Evolutionary conservation across 192 early-diverging fungal genomes (phyloP).

Genomic region (Backusella liffmaniae): DNA sequence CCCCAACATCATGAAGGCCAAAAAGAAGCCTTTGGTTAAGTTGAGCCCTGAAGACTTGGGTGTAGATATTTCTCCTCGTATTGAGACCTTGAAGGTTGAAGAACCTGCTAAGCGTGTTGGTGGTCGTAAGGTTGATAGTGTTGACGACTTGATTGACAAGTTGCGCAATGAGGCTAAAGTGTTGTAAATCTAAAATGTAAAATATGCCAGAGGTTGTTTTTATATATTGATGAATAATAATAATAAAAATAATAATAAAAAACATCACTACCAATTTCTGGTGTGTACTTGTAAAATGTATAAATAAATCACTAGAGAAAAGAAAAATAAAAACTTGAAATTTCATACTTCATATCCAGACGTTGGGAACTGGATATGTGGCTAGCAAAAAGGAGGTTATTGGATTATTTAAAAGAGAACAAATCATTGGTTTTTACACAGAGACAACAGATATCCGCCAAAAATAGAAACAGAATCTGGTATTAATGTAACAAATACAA

Average conservation of each 20-base stretch:
- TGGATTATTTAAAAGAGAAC: too few relatives aligned
- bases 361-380: too few relatives aligned
- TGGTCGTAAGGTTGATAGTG: slow-evolving; percentile 86
- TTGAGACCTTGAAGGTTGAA: slow-evolving; percentile 85
- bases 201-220: not conserved
- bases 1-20: slow-evolving; percentile 98
- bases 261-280: not conserved
- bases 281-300: not conserved
- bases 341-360: too few relatives aligned
- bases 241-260: too few relatives aligned
- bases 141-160: slow-evolving; percentile 94
- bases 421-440: not conserved
- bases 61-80: slow-evolving; percentile 80
- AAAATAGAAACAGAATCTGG: not conserved
- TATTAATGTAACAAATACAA: not conserved
- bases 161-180: slow-evolving; percentile 81
- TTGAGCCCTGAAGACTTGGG: slow-evolving; percentile 76
- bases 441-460: not conserved
- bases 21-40: slow-evolving; percentile 93
- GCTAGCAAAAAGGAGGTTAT: too few relatives aligned
- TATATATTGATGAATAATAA: not conserved
- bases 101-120: slow-evolving; percentile 94
- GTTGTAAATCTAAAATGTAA: slow-evolving; percentile 43
- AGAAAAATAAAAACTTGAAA: too few relatives aligned
- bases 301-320: too few relatives aligned